A percentile compares a stretch with the other conserved stretches of the same genome.
Conservation (phyloP, 2,329 filamentous ascomycete species). For the Xylaria sp. region DNA sequence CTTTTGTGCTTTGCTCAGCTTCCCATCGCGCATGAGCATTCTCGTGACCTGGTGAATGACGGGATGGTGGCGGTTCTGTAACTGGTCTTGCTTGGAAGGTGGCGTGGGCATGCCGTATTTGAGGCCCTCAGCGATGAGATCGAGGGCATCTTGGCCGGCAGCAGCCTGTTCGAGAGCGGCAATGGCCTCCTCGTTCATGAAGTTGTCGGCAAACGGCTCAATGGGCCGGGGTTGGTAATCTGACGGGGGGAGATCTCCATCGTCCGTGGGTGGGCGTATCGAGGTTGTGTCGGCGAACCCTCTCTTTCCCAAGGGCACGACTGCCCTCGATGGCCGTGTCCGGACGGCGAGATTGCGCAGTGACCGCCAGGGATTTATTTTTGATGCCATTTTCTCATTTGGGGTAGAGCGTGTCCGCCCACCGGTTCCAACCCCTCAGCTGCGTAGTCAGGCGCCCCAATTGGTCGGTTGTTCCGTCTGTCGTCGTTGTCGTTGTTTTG, state of each 20-base stretch:
- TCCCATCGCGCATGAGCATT: slow-evolving; percentile 90
- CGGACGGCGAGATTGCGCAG: slow-evolving; percentile 47
- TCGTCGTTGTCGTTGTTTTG: slow-evolving; percentile 16
- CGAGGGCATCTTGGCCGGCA: slow-evolving; percentile 41
- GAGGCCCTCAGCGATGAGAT: slow-evolving; percentile 64
- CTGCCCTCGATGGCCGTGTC: slow-evolving; percentile 38
- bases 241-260: slow-evolving; percentile 4
- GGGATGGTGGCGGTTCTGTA: slow-evolving; percentile 86
- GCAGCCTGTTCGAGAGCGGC: slow-evolving; percentile 47
- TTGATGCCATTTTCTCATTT: slow-evolving; percentile 47
- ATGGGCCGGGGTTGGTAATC: slow-evolving; percentile 33
- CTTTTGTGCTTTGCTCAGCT: slow-evolving; percentile 88
- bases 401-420: slow-evolving; percentile 31
- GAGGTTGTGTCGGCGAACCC: slow-evolving; percentile 40
- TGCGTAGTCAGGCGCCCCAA: slow-evolving; percentile 12
- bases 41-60: slow-evolving; percentile 88
- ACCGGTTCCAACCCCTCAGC: slow-evolving; percentile 31
- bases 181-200: slow-evolving; percentile 45
- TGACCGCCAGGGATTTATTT: slow-evolving; percentile 47
- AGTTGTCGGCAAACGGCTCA: slow-evolving; percentile 47
- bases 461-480: slow-evolving; percentile 4
- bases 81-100: slow-evolving; percentile 62
- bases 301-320: slow-evolving; percentile 36
- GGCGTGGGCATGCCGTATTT: slow-evolving; percentile 80
- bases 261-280: slow-evolving; percentile 32